Percentiles rank a stretch among this genome's conserved stretches.
These are phyloP conservation scores for Nicotiana attenuata DNA, from an alignment of 257 asterid genomes.

Conservation along the genomic window DNA sequence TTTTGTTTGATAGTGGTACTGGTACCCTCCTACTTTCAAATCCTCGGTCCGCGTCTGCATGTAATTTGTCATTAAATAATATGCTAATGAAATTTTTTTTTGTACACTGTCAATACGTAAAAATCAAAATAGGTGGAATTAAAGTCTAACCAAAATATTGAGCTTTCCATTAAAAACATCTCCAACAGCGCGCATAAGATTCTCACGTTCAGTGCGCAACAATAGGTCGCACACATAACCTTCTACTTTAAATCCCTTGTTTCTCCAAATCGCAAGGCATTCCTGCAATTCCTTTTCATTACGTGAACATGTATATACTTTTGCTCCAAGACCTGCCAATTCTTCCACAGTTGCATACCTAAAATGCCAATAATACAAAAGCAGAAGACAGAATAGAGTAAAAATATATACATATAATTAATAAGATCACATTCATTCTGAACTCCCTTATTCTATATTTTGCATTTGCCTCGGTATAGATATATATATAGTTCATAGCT, in stretches of 20 bases:
- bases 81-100: no score
- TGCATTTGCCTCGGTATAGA: no score
- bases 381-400: background rate
- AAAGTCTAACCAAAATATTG: background rate
- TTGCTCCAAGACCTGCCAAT: conserved; percentile 8
- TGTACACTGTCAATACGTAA: no score
- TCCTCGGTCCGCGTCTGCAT: no score
- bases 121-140: background rate
- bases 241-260: background rate
- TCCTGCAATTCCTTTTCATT: background rate
- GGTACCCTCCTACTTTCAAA: no score
- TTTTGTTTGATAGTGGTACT: no score
- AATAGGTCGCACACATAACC: background rate
- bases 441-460: no score
- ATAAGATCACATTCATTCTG: no score
- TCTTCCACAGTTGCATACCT: conserved; percentile 10
- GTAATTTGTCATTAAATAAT: no score
- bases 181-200: background rate
- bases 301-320: conserved; percentile 11
- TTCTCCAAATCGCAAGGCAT: background rate
- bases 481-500: no score
- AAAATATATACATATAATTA: background rate
- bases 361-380: background rate
- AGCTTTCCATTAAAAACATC: conserved; percentile 8
- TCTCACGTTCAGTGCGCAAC: background rate